phyloP scores from a whole-genome alignment of 2,329 filamentous ascomycete species.

The Aspergillus brunneoviolaceus region DNA sequence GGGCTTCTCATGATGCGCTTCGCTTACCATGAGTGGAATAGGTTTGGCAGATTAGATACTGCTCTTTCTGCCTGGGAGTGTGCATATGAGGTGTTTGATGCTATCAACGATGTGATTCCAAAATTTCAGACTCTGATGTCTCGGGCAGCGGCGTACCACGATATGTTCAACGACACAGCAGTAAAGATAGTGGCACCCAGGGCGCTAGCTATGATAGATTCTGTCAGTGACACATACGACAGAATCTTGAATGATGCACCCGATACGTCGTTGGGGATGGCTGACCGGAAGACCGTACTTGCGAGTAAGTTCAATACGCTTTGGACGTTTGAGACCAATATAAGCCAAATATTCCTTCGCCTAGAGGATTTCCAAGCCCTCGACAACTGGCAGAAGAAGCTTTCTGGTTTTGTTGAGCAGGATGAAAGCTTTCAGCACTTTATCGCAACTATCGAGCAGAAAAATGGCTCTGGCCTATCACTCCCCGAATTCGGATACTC shows the following conservation, averaged over 20 bases:
- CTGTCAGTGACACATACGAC: conserved; percentile 12
- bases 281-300: conserved; percentile 10
- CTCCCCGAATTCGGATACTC: not conserved
- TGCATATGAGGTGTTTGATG: conserved; percentile 18
- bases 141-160: conserved; percentile 16
- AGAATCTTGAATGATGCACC: conserved; percentile 5
- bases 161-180: conserved; percentile 19
- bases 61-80: conserved; percentile 22
- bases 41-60: conserved; percentile 21
- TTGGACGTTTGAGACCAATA: conserved; percentile 10
- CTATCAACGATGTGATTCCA: conserved; percentile 16
- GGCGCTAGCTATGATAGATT: conserved; percentile 19
- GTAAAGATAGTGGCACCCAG: conserved; percentile 14
- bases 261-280: conserved; percentile 10
- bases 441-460: not conserved
- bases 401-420: not conserved
- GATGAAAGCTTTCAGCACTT: not conserved
- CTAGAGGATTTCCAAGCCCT: conserved; percentile 14
- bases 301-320: conserved; percentile 17
- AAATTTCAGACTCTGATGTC: conserved; percentile 19
- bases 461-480: too few species aligned
- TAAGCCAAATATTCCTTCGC: conserved; percentile 7
- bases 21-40: conserved; percentile 22
- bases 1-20: conserved; percentile 19
- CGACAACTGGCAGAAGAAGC: conserved; percentile 13